Evolutionary conservation across 805 yeast species (phyloP).

Genomic region (Teunomyces funiuensis): DNA sequence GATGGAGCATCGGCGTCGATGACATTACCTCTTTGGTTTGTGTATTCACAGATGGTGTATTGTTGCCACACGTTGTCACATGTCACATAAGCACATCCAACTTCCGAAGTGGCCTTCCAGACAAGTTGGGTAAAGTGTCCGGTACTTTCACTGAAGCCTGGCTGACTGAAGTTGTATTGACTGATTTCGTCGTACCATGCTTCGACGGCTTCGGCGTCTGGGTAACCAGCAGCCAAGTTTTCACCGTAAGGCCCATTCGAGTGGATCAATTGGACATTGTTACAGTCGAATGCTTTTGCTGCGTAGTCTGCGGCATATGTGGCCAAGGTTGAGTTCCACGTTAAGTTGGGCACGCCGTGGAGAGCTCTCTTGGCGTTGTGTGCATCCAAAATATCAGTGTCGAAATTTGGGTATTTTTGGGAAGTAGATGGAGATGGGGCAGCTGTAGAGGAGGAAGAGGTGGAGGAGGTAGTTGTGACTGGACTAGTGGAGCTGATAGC

Average conservation of each 20-base stretch:
- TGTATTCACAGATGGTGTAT: constrained; percentile 71
- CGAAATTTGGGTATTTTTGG: constrained; percentile 12
- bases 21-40: constrained; percentile 52
- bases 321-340: constrained; percentile 36
- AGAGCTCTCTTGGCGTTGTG: constrained; percentile 39
- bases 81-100: constrained; percentile 64
- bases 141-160: constrained; percentile 52
- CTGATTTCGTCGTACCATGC: constrained; percentile 74
- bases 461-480: constrained; percentile 10
- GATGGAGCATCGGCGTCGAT: constrained; percentile 32
- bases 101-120: constrained; percentile 59
- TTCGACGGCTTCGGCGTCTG: constrained; percentile 53
- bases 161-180: constrained; percentile 51
- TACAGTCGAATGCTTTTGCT: constrained; percentile 49
- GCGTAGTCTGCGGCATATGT: constrained; percentile 47
- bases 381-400: constrained; percentile 30
- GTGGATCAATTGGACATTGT: constrained; percentile 60
- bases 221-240: constrained; percentile 68
- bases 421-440: constrained; percentile 14
- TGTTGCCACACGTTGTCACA: constrained; percentile 53
- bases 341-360: constrained; percentile 27
- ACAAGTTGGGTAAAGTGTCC: constrained; percentile 81
- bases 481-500: constrained; percentile 11
- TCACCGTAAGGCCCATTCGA: constrained; percentile 73
- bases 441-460: constrained; percentile 11